A percentile compares a stretch with the other conserved stretches of the same genome.
phyloP scores from a whole-genome alignment of 1,284 basidiomycete genomes.

The Dichomitus squalens region DNA sequence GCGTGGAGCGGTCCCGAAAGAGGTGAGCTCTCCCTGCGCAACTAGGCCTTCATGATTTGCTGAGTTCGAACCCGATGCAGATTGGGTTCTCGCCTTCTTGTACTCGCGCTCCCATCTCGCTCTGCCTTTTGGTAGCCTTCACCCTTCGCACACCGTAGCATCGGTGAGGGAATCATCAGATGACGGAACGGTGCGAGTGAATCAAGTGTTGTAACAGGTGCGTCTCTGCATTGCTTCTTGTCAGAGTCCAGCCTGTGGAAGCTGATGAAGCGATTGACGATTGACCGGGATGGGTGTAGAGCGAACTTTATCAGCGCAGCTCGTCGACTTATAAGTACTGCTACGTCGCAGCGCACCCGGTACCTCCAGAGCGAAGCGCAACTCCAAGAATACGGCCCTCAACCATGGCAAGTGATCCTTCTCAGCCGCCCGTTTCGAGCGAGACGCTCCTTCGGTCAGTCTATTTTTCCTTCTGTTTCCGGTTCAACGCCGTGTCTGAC shows the following conservation, averaged over 20 bases:
- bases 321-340: not conserved
- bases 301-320: not conserved
- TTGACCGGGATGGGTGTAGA: not conserved
- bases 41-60: not conserved
- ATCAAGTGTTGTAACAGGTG: not conserved
- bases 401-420: conserved; percentile 1
- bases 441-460: conserved; percentile 9
- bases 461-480: not conserved
- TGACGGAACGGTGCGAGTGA: not conserved
- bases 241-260: not conserved
- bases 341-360: not conserved
- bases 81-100: not conserved
- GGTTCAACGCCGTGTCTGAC: not conserved
- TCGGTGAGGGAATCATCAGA: not conserved
- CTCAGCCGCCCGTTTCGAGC: conserved; percentile 7
- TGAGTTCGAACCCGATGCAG: not conserved
- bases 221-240: not conserved
- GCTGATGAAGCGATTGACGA: not conserved
- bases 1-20: not conserved
- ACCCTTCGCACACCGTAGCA: not conserved
- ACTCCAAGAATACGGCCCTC: not conserved
- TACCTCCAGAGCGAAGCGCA: not conserved
- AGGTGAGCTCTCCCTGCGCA: not conserved
- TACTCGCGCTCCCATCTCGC: not conserved
- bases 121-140: not conserved